Evolutionary conservation across 371 early-diverging fungal genomes (phyloP).

Genomic region (Saksenaea vasiformis): DNA sequence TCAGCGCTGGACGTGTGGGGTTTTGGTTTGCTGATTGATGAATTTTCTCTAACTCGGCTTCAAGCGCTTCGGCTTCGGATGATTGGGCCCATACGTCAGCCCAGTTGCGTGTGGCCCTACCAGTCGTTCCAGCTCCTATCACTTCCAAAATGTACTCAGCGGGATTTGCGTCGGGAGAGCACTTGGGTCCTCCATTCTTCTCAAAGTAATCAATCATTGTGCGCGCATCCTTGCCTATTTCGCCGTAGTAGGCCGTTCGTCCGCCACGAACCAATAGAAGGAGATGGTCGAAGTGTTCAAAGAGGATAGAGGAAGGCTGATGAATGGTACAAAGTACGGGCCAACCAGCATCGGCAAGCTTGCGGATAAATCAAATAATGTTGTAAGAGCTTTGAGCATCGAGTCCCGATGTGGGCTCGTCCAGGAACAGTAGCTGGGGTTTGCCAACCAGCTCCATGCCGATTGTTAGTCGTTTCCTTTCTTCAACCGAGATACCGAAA

Average conservation of each 20-base stretch:
- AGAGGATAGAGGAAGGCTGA: constrained; percentile 67
- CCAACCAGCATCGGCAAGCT: constrained; percentile 60
- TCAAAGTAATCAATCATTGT: constrained; percentile 61
- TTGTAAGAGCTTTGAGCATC: constrained; percentile 68
- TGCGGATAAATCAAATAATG: constrained; percentile 64
- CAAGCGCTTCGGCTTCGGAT: constrained; percentile 23
- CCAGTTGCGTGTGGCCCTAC: constrained; percentile 50
- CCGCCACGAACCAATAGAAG: constrained; percentile 67
- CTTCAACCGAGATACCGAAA: constrained; percentile 59
- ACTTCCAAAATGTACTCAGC: constrained; percentile 69
- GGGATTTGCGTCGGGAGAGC: constrained; percentile 56
- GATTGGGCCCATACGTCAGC: constrained; percentile 52
- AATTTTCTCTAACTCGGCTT: constrained; percentile 26
- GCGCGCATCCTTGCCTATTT: constrained; percentile 54
- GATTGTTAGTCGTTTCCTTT: constrained; percentile 66
- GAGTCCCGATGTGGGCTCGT: constrained; percentile 80
- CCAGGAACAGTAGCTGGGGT: constrained; percentile 77
- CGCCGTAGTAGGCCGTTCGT: constrained; percentile 58
- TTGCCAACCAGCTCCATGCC: constrained; percentile 71
- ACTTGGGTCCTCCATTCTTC: constrained; percentile 52
- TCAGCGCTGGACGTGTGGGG: constrained; percentile 14
- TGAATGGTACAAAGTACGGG: constrained; percentile 65
- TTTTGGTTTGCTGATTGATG: constrained; percentile 20
- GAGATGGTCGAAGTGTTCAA: constrained; percentile 65
- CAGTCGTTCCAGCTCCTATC: constrained; percentile 27